Percentiles rank a stretch among this genome's conserved stretches.
Conservation (phyloP, 148 eudicot genomes). For the Diospyros kaki region DNA sequence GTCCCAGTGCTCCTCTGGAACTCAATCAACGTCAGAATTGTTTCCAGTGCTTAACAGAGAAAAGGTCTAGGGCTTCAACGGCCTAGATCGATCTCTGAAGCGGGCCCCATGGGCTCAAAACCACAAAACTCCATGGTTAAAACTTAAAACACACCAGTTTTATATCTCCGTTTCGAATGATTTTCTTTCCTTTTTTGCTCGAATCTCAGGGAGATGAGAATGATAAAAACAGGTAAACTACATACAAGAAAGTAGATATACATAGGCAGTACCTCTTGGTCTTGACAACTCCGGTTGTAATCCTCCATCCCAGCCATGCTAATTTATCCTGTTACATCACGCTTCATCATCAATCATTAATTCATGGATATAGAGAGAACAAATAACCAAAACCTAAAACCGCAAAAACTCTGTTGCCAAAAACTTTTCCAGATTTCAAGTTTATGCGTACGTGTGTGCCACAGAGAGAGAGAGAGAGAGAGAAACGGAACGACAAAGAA, state of each 20-base stretch:
- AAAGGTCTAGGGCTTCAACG: neutral
- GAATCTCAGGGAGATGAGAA: neutral
- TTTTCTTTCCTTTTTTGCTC: too few relatives aligned
- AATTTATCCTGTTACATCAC: constrained; percentile 25
- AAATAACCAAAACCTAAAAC: neutral
- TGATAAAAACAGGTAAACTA: too few relatives aligned
- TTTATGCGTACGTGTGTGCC: neutral
- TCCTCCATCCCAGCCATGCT: constrained; percentile 34
- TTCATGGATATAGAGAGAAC: neutral
- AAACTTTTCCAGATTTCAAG: constrained; percentile 3
- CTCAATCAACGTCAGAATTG: constrained; percentile 1
- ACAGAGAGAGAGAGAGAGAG: constrained; percentile 14
- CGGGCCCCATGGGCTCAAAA: constrained; percentile 1
- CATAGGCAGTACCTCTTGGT: constrained; percentile 19
- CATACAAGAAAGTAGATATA: neutral
- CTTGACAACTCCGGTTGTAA: constrained; percentile 29
- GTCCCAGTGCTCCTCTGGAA: neutral
- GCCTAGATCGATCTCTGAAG: constrained; percentile 5
- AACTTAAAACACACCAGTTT: neutral
- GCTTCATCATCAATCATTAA: constrained; percentile 11
- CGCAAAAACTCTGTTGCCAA: too few relatives aligned
- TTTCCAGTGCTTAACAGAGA: neutral
- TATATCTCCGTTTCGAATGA: too few relatives aligned
- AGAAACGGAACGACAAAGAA: constrained; percentile 11
- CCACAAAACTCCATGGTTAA: constrained; percentile 1